Conservation (phyloP, 139 green algal species). For the Closterium sp. region DNA sequence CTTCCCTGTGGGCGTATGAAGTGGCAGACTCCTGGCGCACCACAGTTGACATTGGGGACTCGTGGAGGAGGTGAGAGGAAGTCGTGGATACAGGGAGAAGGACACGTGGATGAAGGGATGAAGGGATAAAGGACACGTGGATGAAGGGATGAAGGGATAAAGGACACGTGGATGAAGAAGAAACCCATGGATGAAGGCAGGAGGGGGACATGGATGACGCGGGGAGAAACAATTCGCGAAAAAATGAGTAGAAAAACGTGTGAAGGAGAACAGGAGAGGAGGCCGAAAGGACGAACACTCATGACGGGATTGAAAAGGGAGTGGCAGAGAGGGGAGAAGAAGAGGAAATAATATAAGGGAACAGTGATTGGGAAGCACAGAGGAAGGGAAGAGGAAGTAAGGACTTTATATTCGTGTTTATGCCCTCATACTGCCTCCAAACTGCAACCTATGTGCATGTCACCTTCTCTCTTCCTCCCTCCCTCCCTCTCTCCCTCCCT, state of each 20-base stretch:
- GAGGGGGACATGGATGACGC: not conserved
- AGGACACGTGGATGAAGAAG: too few relatives aligned
- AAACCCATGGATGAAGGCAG: not conserved
- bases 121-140: not conserved
- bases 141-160: too few relatives aligned
- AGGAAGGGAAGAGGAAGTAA: not conserved
- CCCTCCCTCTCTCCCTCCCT: not conserved
- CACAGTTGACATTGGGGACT: conserved; percentile 17
- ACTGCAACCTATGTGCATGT: too few relatives aligned
- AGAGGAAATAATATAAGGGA: not conserved
- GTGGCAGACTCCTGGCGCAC: conserved; percentile 26
- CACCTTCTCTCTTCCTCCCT: too few relatives aligned
- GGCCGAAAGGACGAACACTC: not conserved
- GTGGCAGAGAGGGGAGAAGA: not conserved
- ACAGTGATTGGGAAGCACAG: not conserved
- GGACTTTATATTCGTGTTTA: too few relatives aligned
- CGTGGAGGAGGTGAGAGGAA: not conserved
- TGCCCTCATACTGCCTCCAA: too few relatives aligned
- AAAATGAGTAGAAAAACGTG: too few relatives aligned
- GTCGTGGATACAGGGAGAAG: not conserved
- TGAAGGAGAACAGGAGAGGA: not conserved
- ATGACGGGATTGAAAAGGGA: not conserved
- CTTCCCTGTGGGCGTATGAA: not conserved
- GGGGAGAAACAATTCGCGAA: too few relatives aligned
- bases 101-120: not conserved